Evolutionary conservation across 345 rosid genomes (phyloP).

Genomic region (Euphorbia pulcherrima): DNA sequence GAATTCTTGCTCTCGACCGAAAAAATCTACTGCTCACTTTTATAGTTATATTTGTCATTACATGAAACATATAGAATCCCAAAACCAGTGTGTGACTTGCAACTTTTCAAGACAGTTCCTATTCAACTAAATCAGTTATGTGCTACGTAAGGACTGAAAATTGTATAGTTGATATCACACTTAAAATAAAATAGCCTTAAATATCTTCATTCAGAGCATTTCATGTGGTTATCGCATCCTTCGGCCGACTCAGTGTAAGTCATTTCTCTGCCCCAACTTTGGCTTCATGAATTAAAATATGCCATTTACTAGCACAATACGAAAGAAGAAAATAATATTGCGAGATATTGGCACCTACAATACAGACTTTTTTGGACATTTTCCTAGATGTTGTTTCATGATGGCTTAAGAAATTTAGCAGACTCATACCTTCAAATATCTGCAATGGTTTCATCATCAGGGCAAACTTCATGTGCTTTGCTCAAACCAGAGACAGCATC

Average conservation of each 20-base stretch:
- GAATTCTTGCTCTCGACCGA: too few species aligned
- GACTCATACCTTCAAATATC: conserved; percentile 64
- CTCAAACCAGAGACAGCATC: conserved; percentile 79
- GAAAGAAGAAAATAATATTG: not conserved
- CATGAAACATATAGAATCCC: not conserved
- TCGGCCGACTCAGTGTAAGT: not conserved
- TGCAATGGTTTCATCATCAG: conserved; percentile 81
- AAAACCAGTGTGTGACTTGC: not conserved
- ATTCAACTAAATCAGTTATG: not conserved
- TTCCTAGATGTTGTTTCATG: conserved; percentile 6
- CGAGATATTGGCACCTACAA: not conserved
- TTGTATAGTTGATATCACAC: not conserved
- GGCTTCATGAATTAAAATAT: not conserved
- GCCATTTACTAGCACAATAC: not conserved
- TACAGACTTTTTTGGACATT: too few species aligned
- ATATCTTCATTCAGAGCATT: not conserved
- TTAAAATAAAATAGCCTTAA: not conserved
- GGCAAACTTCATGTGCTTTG: conserved; percentile 73
- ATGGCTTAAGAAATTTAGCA: conserved; percentile 6
- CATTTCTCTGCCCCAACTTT: not conserved
- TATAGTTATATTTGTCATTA: not conserved
- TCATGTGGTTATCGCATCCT: not conserved
- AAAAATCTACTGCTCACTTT: not conserved
- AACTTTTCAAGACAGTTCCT: not conserved
- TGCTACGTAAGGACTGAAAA: not conserved